Evolutionary conservation across 1,284 basidiomycete species (phyloP), one percentile per base, ranked within the genome.

Genomic region (Phlebopus sp.): DNA sequence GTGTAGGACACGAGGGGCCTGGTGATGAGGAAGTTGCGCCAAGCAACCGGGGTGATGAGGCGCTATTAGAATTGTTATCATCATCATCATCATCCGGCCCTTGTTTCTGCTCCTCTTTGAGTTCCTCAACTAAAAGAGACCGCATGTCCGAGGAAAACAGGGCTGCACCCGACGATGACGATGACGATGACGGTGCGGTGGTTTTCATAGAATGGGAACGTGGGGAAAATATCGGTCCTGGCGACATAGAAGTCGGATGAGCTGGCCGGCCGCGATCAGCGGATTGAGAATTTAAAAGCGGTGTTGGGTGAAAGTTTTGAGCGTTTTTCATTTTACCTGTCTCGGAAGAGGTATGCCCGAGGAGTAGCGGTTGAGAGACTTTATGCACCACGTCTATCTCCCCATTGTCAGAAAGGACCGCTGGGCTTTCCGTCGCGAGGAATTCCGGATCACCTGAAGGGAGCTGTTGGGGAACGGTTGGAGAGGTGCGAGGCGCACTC

Each of bases 61-160:
- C n/a, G n/a, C 21, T 9, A 10, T 6, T 10, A 13, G 34, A 14
- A 31, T 19, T 27, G 17, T 14, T 13, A 10, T 13, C 13, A 14
- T 14, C 15, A 10, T 13, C 13, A 14, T 14, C 15, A 13, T 11
- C 9, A 15, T 42, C 44, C 42, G 37, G 47, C 50, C 59, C 59
- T 29, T 56, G 56, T 45, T 58, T 63, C 64, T 72, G 76, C 63
- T 78, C 77, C 50, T 68, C 60, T 55, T 69, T 69, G 42, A 82
- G 69, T 60, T 71, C 74, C 51, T 64, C 60, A 49, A 79, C 62
- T 52, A 80, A 66, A 56, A 62, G 61, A 46, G 67, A 60, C 52
- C 74, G 76, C 53, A 59, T 49, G 47, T 62, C 59, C 47, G 36
- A 42, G 37, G 47, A 36, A 18, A 14, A 8, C 7, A 29, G 5